Percentiles rank a stretch among this genome's conserved stretches.
Evolutionary conservation across 2,329 filamentous ascomycete species (phyloP).

Genomic region (Neofusicoccum umdonicola): DNA sequence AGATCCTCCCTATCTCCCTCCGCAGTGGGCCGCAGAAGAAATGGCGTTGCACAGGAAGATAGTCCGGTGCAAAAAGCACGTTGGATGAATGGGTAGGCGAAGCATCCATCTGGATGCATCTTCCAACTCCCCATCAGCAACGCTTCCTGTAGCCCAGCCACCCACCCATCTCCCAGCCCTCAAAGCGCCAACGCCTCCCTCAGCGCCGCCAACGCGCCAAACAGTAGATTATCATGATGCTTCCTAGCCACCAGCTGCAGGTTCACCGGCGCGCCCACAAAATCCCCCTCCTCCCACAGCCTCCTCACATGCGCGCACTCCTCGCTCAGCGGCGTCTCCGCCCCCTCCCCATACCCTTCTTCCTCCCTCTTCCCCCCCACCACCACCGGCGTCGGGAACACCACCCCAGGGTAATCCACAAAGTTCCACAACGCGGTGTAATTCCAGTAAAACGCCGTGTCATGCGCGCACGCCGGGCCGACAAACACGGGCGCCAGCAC

Average conservation of each 20-base stretch:
- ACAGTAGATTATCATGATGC: background rate
- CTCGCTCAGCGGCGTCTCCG: constrained; percentile 20
- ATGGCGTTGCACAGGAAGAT: too few species aligned
- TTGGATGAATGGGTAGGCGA: too few species aligned
- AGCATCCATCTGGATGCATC: too few species aligned
- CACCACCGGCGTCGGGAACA: constrained; percentile 23
- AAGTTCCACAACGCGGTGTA: constrained; percentile 25
- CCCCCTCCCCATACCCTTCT: constrained; percentile 17
- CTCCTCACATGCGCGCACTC: constrained; percentile 24
- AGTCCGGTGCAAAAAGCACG: too few species aligned
- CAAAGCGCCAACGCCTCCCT: constrained; percentile 23
- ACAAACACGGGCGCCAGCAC: constrained; percentile 25
- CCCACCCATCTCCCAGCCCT: constrained; percentile 6
- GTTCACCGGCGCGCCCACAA: constrained; percentile 24
- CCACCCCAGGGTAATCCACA: constrained; percentile 25
- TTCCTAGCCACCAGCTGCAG: constrained; percentile 23
- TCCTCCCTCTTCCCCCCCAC: constrained; percentile 19
- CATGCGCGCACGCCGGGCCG: constrained; percentile 24
- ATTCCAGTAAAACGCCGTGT: constrained; percentile 26
- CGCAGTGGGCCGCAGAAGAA: too few species aligned
- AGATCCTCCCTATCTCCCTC: too few species aligned
- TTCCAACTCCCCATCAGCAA: background rate
- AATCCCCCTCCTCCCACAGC: constrained; percentile 18
- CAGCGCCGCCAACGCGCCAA: background rate
- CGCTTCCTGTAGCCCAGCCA: background rate